Conservation (phyloP, 2,329 filamentous ascomycete species). For the Furcasterigmium furcatum region DNA sequence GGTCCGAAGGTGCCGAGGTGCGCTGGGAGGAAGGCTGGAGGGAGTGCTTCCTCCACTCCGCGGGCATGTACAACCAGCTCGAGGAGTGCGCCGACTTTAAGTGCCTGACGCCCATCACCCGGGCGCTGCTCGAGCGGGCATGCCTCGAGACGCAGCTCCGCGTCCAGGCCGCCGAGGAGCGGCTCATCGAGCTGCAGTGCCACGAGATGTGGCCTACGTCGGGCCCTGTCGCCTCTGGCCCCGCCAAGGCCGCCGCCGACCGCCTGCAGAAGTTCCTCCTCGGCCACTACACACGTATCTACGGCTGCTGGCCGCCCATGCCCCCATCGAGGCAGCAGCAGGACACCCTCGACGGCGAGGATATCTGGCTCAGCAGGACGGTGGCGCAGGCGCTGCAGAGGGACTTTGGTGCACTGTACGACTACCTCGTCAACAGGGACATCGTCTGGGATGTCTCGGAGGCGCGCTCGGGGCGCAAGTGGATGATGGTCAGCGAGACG, state of each 20-base stretch:
- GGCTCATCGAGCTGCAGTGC: conserved; percentile 58
- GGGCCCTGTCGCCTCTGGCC: conserved; percentile 24
- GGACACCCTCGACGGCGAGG: conserved; percentile 20
- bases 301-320: conserved; percentile 60
- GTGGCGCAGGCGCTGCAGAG: conserved; percentile 55
- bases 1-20: conserved; percentile 60
- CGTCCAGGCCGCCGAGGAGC: conserved; percentile 59
- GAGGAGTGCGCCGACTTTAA: conserved; percentile 54
- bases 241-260: conserved; percentile 53
- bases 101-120: conserved; percentile 57
- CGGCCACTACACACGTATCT: conserved; percentile 51
- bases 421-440: conserved; percentile 67
- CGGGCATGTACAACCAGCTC: conserved; percentile 58
- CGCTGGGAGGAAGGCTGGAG: conserved; percentile 65
- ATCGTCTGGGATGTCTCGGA: conserved; percentile 63
- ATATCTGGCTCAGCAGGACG: conserved; percentile 59
- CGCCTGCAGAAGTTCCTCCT: conserved; percentile 59
- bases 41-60: conserved; percentile 64
- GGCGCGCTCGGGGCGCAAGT: conserved; percentile 58
- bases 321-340: conserved; percentile 9
- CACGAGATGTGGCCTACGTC: conserved; percentile 55
- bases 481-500: conserved; percentile 55
- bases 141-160: conserved; percentile 60
- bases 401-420: conserved; percentile 68
- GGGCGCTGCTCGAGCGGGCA: conserved; percentile 59